These are phyloP conservation scores for Aurifilum marmelostoma DNA, from an alignment of 2,329 filamentous ascomycete genomes.

Conservation along the genomic window DNA sequence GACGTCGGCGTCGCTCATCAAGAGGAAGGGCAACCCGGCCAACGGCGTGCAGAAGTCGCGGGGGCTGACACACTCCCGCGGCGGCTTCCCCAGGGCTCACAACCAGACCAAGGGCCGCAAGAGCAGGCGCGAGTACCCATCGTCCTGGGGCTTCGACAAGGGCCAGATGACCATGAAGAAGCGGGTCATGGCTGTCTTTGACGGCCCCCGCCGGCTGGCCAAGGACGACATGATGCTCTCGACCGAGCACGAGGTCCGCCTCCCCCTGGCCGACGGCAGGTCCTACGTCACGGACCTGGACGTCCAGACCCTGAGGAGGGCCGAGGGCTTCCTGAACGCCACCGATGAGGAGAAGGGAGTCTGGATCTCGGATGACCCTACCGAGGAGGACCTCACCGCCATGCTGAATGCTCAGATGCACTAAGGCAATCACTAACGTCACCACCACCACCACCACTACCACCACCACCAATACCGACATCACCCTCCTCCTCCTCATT, in stretches of 20 bases:
- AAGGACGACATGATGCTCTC: conserved; percentile 99
- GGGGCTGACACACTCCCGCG: conserved; percentile 78
- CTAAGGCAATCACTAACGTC: conserved; percentile 3
- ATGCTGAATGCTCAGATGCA: conserved; percentile 51
- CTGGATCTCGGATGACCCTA: conserved; percentile 77
- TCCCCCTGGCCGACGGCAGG: conserved; percentile 75
- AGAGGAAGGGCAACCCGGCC: conserved; percentile 60
- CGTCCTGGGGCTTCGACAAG: conserved; percentile 89
- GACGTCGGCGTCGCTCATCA: conserved; percentile 51
- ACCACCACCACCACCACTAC: too few relatives aligned
- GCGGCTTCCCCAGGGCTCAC: conserved; percentile 55
- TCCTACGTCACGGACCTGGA: conserved; percentile 92
- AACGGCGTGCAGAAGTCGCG: conserved; percentile 68
- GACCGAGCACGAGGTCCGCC: conserved; percentile 89
- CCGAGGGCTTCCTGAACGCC: conserved; percentile 79
- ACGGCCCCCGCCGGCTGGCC: conserved; percentile 83
- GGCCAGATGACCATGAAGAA: conserved; percentile 99
- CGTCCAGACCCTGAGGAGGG: conserved; percentile 83
- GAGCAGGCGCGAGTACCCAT: conserved; percentile 90
- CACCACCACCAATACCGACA: too few relatives aligned
- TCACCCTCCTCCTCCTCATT: background rate
- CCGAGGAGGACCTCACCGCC: conserved; percentile 61
- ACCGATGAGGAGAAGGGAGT: conserved; percentile 86
- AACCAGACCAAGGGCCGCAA: conserved; percentile 72
- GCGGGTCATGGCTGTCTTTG: conserved; percentile 90